Evolutionary conservation across 208 protist species (phyloP).

Genomic region (Trypanosoma lewisi): DNA sequence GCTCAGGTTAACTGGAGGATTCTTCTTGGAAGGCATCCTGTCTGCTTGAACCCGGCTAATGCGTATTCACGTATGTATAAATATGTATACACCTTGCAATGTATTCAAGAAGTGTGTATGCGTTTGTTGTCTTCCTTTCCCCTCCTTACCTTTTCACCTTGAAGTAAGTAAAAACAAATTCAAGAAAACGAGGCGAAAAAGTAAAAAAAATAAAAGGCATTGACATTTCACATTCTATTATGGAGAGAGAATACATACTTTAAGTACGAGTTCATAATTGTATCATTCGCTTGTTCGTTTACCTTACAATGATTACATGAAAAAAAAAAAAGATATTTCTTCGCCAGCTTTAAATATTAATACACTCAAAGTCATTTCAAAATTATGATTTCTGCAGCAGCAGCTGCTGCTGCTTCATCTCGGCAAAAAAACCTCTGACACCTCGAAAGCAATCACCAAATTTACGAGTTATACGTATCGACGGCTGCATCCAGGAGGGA

Average conservation of each 20-base stretch:
- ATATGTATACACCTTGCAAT: not conserved
- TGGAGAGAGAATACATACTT: too few relatives aligned
- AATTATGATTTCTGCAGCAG: too few relatives aligned
- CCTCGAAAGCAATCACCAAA: constrained; percentile 78
- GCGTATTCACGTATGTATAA: not conserved
- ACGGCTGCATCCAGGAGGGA: constrained; percentile 69
- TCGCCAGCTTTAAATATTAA: too few relatives aligned
- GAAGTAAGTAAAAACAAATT: not conserved
- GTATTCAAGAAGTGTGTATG: not conserved
- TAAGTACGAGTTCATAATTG: too few relatives aligned
- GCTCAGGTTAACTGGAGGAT: too few relatives aligned
- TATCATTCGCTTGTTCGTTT: too few relatives aligned
- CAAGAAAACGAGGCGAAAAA: not conserved
- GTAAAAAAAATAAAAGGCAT: not conserved
- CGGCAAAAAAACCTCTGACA: constrained; percentile 59
- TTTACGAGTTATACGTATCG: constrained; percentile 28
- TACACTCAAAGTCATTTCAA: too few relatives aligned
- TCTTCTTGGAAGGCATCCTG: constrained; percentile 18
- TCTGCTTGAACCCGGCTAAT: not conserved
- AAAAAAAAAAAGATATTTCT: too few relatives aligned
- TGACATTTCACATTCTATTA: not conserved
- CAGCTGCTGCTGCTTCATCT: not conserved
- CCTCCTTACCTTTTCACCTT: constrained; percentile 11
- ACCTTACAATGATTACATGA: too few relatives aligned
- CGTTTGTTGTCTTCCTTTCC: not conserved